Base-by-base conservation (phyloP, 345 rosid genomes). In the Diplotaxis tenuifolia region DNA sequence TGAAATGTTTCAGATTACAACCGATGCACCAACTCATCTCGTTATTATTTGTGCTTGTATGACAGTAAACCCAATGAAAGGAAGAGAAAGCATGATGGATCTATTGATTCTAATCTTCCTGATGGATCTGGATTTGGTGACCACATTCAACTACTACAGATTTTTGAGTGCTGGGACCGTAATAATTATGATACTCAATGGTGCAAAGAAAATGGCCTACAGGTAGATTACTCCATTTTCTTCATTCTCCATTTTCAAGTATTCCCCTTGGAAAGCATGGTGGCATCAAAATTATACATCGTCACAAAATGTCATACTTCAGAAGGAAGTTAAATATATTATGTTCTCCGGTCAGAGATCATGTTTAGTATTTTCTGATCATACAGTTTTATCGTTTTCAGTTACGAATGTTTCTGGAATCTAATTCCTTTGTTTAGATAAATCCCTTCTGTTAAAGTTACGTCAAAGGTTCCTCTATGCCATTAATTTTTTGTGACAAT, bases 101-200 rank as follows among this genome's bases (percentile, higher is more conserved):
- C n/a, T n/a, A n/a, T n/a, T 23, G 73, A 83, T 25, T 68, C 72
- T 50, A 88, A 84, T 67, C 97, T 91, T 81, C 97, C 98, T 62
- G 94, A 89, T 81, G 99, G 98, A 60, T 89, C 89, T 56, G 96
- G 97, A 67, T 88, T 71, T 70, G 99, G 99, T 73, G 99, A 95
- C 81, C 98, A 95, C 82, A 87, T 92, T 71, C 96, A 92, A 59
- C 71, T 92, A 80, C 88, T 95, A 54, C 98, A 95, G 83, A 90
- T 95, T 70, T 95, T 50, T 58, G 96, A 92, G 79, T 74, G 73
- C 18, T 92, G 99, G 98, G 89, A 86, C 81, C 83, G 81, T 71
- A 75, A 67, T 71, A 83, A 80, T 68, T 95, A 90, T 68, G 82
- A 89, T 71, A 61, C 83, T 76, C 81, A 74, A 56, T 95, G 99